phyloP scores from a whole-genome alignment of 257 asterid genomes.

The Fraxinus quadrangulata region DNA sequence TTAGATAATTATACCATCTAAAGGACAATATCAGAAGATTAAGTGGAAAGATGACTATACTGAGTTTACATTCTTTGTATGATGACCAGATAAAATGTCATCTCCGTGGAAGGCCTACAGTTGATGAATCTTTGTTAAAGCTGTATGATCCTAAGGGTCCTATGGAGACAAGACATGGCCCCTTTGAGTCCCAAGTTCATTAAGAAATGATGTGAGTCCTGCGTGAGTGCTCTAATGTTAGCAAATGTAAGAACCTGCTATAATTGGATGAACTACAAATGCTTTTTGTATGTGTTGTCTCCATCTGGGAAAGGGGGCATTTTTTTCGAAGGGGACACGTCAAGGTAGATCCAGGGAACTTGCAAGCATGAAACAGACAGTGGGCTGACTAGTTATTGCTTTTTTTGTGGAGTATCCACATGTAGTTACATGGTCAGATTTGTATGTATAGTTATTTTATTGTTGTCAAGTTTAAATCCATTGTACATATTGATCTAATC shows the following conservation, averaged over 20 bases:
- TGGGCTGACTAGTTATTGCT: neutral
- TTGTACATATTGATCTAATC: neutral
- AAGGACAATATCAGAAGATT: neutral
- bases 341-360: neutral
- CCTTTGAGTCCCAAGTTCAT: neutral
- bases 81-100: too few relatives aligned
- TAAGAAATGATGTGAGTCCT: neutral
- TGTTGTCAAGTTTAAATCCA: too few relatives aligned
- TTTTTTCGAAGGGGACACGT: neutral
- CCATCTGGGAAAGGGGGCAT: too few relatives aligned
- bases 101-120: neutral
- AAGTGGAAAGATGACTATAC: neutral
- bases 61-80: too few relatives aligned
- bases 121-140: neutral
- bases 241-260: neutral
- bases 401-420: slow-evolving; percentile 14
- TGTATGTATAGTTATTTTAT: too few relatives aligned
- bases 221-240: neutral
- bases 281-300: too few relatives aligned
- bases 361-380: slow-evolving; percentile 6
- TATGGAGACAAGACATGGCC: neutral
- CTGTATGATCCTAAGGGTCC: neutral
- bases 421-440: neutral
- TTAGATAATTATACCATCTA: neutral
- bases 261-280: too few relatives aligned